Percentiles rank a stretch among this genome's conserved stretches.
Evolutionary conservation across 2,329 filamentous ascomycete genomes (phyloP).

Genomic region (Paraconiothyrium brasiliense): DNA sequence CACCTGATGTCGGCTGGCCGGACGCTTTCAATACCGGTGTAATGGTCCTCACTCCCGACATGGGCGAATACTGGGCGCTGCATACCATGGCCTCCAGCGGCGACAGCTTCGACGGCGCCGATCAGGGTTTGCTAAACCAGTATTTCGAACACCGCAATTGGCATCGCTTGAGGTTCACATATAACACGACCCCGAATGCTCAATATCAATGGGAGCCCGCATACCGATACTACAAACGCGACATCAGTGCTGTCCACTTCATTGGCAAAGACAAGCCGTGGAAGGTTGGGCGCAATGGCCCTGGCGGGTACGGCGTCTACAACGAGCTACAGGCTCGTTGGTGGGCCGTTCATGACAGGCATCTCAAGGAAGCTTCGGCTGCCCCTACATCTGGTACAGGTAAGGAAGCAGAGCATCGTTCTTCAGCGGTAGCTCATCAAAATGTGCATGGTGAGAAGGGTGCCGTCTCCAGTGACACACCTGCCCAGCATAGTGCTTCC

Average conservation of each 20-base stretch:
- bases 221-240: constrained; percentile 90
- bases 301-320: constrained; percentile 70
- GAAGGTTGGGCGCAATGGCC: constrained; percentile 57
- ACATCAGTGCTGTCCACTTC: constrained; percentile 91
- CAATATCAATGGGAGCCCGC: constrained; percentile 98
- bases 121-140: constrained; percentile 95
- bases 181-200: constrained; percentile 95
- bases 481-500: constrained; percentile 27
- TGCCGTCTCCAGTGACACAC: constrained; percentile 24
- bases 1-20: constrained; percentile 96
- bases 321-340: constrained; percentile 86
- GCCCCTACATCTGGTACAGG: constrained; percentile 21
- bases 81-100: constrained; percentile 83
- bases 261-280: constrained; percentile 94
- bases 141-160: constrained; percentile 81
- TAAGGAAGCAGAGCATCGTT: constrained; percentile 20
- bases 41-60: constrained; percentile 87
- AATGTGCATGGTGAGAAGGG: constrained; percentile 44
- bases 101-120: constrained; percentile 95
- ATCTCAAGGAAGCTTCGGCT: constrained; percentile 65
- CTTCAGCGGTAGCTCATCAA: constrained; percentile 29
- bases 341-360: constrained; percentile 94
- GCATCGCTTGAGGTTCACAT: constrained; percentile 90
- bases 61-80: constrained; percentile 88
- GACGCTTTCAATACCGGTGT: constrained; percentile 98